Base-by-base conservation (phyloP, 2,329 filamentous ascomycete genomes). In the Cytospora schulzeri region DNA sequence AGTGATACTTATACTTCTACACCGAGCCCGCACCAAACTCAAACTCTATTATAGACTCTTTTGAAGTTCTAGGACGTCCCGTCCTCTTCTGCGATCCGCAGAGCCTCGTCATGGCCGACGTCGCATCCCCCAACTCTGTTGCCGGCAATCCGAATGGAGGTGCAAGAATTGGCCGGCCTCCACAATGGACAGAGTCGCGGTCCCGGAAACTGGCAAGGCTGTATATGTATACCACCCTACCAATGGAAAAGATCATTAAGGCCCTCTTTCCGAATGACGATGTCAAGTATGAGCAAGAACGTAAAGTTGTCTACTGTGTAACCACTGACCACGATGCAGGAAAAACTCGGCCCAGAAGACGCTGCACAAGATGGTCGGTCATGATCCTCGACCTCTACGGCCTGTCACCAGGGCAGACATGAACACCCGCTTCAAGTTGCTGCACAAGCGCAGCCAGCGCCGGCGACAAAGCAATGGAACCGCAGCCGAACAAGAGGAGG, bases 331-430 rank as follows among this genome's bases (percentile, higher is more conserved):
- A 65, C 66, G 61, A 68, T 52, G 17, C 63, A 85, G 83, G 45
- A 81, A 81, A 69, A 84, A 86, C 69, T 86, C 85, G 31, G 84
- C 82, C 38, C 84, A 85, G 70, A 87, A 87, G 74, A 85, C 82
- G 26, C 80, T 87, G 68, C 82, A 83, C 61, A 76, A 77, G 9
- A 79, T 85, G 66, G 78, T 87, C 35, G 84, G 85, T 67, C 85
- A 87, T 66, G 83, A 88, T 45, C 83, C 84, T 33, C 79, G 85
- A 71, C 86, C 84, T 79, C 76, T 87, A 57, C 81, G 83, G 24
- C 84, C 85, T 1, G 80, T 79, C 65, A 79, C 76, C 41, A 75
- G 79, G 14, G 76, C 78, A 22, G 84, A 87, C 59, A 84, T 85
- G 79, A 75, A 75, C 53, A 77, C 79, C 35, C 82, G 83, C 31